Evolutionary conservation across 371 early-diverging fungal species (phyloP), one percentile per base, ranked within the genome.

Genomic region (Circinella minor): DNA sequence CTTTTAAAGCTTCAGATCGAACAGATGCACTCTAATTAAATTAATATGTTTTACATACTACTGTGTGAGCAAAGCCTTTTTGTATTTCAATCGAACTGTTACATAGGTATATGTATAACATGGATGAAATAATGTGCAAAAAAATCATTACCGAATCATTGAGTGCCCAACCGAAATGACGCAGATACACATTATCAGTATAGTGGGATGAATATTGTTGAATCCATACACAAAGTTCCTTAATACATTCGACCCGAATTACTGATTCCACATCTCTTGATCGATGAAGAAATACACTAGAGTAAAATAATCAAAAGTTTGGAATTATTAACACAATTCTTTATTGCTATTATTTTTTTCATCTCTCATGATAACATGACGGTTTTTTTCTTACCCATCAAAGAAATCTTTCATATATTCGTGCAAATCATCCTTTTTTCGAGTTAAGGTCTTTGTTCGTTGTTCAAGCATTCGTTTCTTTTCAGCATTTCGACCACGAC

Each of bases 161-260:
- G 38, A 96, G 81, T 59, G 90, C 84, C 96, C 96, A 95, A 11
- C 96, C 96, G 8, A 95, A 67, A 72, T 94, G 94, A 36, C 94
- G 83, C 36, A 96, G 73, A 73, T 96, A 94, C 27, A 74, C 61
- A 11, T 92, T 86, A 38, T 92, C 90, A 36, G 95, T 76, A 69
- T 92, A 98, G 20, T 80, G 72, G 5, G 87, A 83, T 17, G 95
- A 92, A 72, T 89, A 90, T 27, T 74, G 78, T 3, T 78, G 70
- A 72, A 94, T 91, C 95, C 96, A 97, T 4, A 74, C 67, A 37
- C 94, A 93, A 5, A 97, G 81, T 48, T 92, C 93, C 55, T 82
- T 84, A 3, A 95, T 77, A 72, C 95, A 94, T 62, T 97, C 97
- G 4, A 73, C 72, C n/a, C 98, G 91, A 69, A 98, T 94, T 0